Conservation (phyloP, 2,329 filamentous ascomycete genomes). For the Cladosporium phlei region DNA sequence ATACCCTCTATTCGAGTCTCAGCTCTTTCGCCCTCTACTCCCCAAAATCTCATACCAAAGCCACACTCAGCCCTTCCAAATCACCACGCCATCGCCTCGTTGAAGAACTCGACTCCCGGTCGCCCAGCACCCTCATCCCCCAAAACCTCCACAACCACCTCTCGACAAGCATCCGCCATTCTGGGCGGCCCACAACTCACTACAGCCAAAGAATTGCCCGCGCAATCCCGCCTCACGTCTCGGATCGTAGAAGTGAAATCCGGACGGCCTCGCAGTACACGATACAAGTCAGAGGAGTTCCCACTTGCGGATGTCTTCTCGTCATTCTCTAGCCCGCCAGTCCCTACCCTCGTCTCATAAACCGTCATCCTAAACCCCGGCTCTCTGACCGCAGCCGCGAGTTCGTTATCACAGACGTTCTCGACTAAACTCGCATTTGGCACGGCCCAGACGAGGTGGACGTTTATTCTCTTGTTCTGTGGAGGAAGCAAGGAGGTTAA, state of each 20-base stretch:
- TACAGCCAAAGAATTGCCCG: slow-evolving; percentile 17
- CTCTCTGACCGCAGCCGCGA: not conserved
- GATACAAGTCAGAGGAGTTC: not conserved
- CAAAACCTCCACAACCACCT: slow-evolving; percentile 18
- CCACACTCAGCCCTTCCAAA: not conserved
- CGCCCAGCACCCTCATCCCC: slow-evolving; percentile 20
- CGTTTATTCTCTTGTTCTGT: slow-evolving; percentile 4
- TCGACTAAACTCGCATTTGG: slow-evolving; percentile 16
- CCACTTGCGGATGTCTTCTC: not conserved
- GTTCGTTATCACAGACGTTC: slow-evolving; percentile 17
- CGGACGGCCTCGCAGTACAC: slow-evolving; percentile 18
- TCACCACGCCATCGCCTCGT: slow-evolving; percentile 21
- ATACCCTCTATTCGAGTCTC: too few species aligned
- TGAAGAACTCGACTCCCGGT: slow-evolving; percentile 19
- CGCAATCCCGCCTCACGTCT: slow-evolving; percentile 13
- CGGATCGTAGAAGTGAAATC: slow-evolving; percentile 19
- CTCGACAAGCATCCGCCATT: slow-evolving; percentile 20
- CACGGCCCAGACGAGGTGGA: slow-evolving; percentile 21
- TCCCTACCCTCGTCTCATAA: not conserved
- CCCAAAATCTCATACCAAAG: too few species aligned
- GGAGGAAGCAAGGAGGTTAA: slow-evolving; percentile 16
- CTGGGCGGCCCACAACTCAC: slow-evolving; percentile 20
- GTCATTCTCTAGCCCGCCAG: not conserved
- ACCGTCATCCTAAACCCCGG: not conserved
- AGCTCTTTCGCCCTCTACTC: too few species aligned